Evolutionary conservation across 2,329 filamentous ascomycete genomes (phyloP).

Genomic region (Sclerotiophoma versabilis): DNA sequence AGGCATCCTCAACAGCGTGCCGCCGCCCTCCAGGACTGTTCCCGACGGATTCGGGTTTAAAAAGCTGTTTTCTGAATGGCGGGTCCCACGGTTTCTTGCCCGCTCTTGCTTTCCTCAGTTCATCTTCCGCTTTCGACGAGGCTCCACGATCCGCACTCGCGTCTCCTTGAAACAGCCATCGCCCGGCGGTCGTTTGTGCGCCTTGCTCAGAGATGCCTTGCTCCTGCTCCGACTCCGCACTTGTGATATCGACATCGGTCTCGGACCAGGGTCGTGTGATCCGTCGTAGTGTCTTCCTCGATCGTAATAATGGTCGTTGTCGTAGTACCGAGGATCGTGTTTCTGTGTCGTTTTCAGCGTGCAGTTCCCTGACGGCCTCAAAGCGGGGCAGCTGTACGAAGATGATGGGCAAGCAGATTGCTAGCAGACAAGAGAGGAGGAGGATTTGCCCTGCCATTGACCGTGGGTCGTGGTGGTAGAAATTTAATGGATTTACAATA

Average conservation of each 20-base stretch:
- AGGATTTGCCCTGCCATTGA: constrained; percentile 17
- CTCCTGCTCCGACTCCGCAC: not conserved
- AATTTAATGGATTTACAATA: not conserved
- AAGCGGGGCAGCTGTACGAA: constrained; percentile 30
- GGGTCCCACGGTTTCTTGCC: constrained; percentile 38
- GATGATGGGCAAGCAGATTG: constrained; percentile 34
- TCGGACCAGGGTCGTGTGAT: constrained; percentile 8
- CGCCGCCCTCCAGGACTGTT: not conserved
- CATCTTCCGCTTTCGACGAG: not conserved
- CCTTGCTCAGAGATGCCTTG: not conserved
- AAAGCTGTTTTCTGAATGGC: constrained; percentile 28
- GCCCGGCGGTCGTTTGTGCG: not conserved
- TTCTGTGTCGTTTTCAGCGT: constrained; percentile 19
- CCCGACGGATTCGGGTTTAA: not conserved
- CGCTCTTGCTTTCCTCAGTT: not conserved
- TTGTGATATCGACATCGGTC: not conserved
- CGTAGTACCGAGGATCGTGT: constrained; percentile 23
- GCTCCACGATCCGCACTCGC: constrained; percentile 19
- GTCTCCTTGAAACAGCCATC: constrained; percentile 7
- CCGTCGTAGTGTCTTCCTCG: constrained; percentile 10
- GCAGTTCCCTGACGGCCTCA: constrained; percentile 2
- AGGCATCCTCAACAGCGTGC: constrained; percentile 7
- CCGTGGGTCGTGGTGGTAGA: not conserved
- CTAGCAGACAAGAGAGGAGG: constrained; percentile 27
- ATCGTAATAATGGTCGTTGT: constrained; percentile 8